Evolutionary conservation across 2,329 filamentous ascomycete species (phyloP), one percentile per base, ranked within the genome.

Genomic region (Fusarium pseudocircinatum): DNA sequence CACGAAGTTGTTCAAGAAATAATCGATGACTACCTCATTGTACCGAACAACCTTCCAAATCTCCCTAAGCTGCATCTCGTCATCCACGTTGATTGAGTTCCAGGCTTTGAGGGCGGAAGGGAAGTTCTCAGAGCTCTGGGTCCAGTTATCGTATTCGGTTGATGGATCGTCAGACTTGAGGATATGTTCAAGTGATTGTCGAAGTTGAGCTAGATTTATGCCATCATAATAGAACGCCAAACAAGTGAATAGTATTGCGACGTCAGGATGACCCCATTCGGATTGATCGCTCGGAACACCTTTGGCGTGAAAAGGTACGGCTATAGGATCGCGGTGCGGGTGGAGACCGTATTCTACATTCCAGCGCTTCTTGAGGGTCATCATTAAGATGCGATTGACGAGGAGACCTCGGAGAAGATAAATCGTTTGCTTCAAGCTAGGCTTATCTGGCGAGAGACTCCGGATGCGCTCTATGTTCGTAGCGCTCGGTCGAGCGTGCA

Each of bases 221-320:
- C 91, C 91, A 3, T 83, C 79, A 56, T 93, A 92, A 74, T 94
- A 94, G 74, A 92, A 93, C 0, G 87, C 85, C 0, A 95, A 80
- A 16, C 88, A 91, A 0, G 92, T 94, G 9, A 94, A 83, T 0
- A 90, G 52, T 12, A 94, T 91, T 0, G 89, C 85, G 0, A 93
- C 90, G 74, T 94, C 86, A 0, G 91, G 90, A 72, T 94, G 92
- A 0, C 90, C 89, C 80, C 88, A 94, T 75, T 94, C 92, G 0
- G 91, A 88, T 26, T 89, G 85, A 0, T 89, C 87, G 0, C 87
- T 87, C 0, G 92, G 91, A 0, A 86, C 84, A 10, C 91, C 92
- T 73, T 78, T 77, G 46, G 75, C 75, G 22, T 77, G 75, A 26
- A 77, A 77, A 7, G 75, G 75, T 6, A 77, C 94, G 91, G 92